phyloP scores from a whole-genome alignment of 768 basidiomycete species.

The Boletus edulis region DNA sequence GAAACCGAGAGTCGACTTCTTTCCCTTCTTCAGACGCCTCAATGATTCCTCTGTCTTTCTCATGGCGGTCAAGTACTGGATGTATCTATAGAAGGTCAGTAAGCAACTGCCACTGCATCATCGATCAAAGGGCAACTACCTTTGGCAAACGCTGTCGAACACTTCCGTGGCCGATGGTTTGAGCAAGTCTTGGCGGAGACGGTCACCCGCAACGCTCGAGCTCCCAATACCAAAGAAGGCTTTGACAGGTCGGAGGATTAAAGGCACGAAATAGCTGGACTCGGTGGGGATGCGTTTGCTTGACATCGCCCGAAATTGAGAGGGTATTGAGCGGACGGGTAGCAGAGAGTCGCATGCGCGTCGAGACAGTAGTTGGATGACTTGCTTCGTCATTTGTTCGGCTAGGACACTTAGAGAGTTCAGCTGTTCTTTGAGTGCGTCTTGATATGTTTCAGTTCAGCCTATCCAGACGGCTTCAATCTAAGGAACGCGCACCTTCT shows the following conservation, averaged over 20 bases:
- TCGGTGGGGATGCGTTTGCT: constrained; percentile 69
- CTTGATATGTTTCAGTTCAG: constrained; percentile 32
- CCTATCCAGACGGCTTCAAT: background rate
- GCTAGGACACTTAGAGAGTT: constrained; percentile 47
- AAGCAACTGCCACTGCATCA: background rate
- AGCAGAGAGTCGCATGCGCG: constrained; percentile 85
- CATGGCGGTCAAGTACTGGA: constrained; percentile 75
- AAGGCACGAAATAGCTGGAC: constrained; percentile 82
- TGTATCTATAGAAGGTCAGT: constrained; percentile 52
- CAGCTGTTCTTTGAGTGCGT: constrained; percentile 55
- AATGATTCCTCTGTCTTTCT: constrained; percentile 92
- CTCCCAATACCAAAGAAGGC: constrained; percentile 65
- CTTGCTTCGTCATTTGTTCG: constrained; percentile 58
- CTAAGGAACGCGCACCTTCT: constrained; percentile 47
- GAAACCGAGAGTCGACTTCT: constrained; percentile 74
- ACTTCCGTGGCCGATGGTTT: constrained; percentile 54
- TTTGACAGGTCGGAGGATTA: constrained; percentile 78
- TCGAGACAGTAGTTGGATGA: constrained; percentile 67
- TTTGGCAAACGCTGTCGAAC: constrained; percentile 69
- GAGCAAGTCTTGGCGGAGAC: constrained; percentile 54
- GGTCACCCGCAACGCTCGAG: constrained; percentile 56
- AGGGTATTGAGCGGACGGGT: constrained; percentile 83
- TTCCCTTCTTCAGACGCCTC: constrained; percentile 82
- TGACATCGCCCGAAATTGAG: constrained; percentile 86
- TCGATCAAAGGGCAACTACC: constrained; percentile 35